phyloP scores from a whole-genome alignment of 495 filamentous ascomycete genomes.

The Penicillium odoratum region DNA sequence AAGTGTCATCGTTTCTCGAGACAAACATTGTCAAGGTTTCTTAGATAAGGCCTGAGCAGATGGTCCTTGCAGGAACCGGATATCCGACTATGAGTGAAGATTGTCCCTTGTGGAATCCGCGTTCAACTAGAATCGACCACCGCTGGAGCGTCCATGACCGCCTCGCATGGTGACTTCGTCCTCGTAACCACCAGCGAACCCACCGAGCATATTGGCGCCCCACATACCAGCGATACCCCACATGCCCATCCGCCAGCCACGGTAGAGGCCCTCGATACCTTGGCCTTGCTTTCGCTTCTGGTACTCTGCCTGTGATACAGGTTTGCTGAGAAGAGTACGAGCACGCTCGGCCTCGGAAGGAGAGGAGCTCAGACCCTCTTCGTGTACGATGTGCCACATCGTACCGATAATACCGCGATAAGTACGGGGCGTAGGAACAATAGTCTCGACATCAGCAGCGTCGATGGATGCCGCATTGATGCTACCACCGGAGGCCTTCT shows the following conservation, averaged over 20 bases:
- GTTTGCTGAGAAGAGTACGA: constrained; percentile 35
- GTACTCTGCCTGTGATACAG: constrained; percentile 32
- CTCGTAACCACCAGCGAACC: constrained; percentile 34
- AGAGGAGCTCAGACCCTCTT: constrained; percentile 64
- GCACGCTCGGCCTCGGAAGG: constrained; percentile 36
- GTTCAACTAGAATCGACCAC: constrained; percentile 36
- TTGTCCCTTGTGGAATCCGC: not conserved
- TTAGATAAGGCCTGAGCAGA: not conserved
- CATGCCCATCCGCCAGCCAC: constrained; percentile 93
- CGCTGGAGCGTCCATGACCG: constrained; percentile 30
- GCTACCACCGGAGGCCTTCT: constrained; percentile 55
- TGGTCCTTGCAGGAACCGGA: not conserved
- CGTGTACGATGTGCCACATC: constrained; percentile 80
- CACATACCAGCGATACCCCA: constrained; percentile 93
- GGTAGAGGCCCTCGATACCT: constrained; percentile 80
- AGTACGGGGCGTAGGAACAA: constrained; percentile 60
- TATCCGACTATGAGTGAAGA: not conserved
- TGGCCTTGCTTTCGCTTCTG: constrained; percentile 65
- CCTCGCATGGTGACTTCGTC: constrained; percentile 37
- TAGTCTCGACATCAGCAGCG: constrained; percentile 60
- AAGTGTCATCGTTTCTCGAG: not conserved
- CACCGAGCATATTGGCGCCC: constrained; percentile 65
- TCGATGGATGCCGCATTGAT: constrained; percentile 39
- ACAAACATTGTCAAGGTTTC: not conserved
- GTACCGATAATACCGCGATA: constrained; percentile 84